phyloP scores from a whole-genome alignment of 805 yeast genomes.

The Soucietia sequanensis region DNA sequence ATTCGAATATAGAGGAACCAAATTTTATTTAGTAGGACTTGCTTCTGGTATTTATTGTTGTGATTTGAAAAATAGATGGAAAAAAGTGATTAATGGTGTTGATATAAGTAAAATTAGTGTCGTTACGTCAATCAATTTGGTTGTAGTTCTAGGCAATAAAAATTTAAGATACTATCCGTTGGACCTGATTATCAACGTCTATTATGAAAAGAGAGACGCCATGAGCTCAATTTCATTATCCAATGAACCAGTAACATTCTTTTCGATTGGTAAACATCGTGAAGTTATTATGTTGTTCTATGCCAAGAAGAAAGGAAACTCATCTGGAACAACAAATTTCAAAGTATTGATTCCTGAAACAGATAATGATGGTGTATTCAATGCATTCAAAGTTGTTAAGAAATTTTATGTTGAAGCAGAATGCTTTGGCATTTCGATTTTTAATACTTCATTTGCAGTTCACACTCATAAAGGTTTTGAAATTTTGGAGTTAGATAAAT shows the following conservation, averaged over 20 bases:
- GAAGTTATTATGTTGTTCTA: conserved; percentile 56
- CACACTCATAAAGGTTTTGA: conserved; percentile 69
- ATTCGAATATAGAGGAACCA: conserved; percentile 45
- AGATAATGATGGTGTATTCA: conserved; percentile 51
- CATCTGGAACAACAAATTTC: conserved; percentile 45
- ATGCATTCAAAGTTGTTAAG: conserved; percentile 37
- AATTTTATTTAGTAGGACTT: conserved; percentile 57
- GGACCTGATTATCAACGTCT: conserved; percentile 60
- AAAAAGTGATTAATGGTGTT: conserved; percentile 49
- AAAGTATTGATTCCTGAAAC: conserved; percentile 57
- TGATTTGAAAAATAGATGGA: conserved; percentile 53
- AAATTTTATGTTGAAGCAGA: conserved; percentile 55
- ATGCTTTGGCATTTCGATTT: conserved; percentile 57
- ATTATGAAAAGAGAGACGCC: conserved; percentile 39
- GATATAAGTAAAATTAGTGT: conserved; percentile 63
- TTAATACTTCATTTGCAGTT: conserved; percentile 64
- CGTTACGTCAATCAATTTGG: conserved; percentile 51
- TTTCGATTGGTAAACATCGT: conserved; percentile 68
- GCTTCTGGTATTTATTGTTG: conserved; percentile 61
- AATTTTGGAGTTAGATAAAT: conserved; percentile 56
- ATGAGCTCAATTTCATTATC: conserved; percentile 50
- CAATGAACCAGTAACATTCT: conserved; percentile 52
- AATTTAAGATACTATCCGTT: conserved; percentile 61
- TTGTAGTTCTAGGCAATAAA: conserved; percentile 58
- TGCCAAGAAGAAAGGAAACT: conserved; percentile 51